These are phyloP conservation scores for Colletotrichum tropicale DNA, from an alignment of 2,329 filamentous ascomycete genomes.

Conservation along the genomic window DNA sequence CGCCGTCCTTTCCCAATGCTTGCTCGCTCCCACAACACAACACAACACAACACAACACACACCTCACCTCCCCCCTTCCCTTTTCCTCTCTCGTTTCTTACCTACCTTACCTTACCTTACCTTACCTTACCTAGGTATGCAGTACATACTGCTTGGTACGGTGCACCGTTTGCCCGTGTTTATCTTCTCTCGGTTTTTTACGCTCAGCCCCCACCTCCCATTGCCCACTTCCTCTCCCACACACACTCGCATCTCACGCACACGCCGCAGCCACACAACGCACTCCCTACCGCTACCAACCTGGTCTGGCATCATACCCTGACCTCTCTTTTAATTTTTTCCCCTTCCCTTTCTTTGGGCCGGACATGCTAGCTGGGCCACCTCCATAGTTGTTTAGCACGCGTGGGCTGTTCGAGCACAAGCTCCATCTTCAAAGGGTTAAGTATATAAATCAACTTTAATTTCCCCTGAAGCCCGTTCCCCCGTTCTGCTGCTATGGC, in stretches of 20 bases:
- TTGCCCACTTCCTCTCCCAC: background rate
- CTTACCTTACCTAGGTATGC: too few species aligned
- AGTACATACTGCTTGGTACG: background rate
- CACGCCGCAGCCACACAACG: background rate
- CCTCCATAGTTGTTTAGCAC: constrained; percentile 1
- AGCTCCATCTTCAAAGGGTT: constrained; percentile 27
- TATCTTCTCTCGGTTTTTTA: background rate
- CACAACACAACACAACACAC: background rate
- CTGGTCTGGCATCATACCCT: constrained; percentile 11
- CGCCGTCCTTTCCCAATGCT: background rate
- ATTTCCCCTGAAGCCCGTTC: constrained; percentile 32
- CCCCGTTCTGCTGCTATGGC: constrained; percentile 41
- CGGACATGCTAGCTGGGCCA: constrained; percentile 5
- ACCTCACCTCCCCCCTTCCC: background rate
- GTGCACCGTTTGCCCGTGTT: background rate
- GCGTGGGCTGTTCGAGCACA: constrained; percentile 14
- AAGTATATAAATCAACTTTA: constrained; percentile 44
- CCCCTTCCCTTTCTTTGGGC: background rate
- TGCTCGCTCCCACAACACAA: background rate
- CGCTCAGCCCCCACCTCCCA: background rate
- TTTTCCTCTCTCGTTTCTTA: background rate
- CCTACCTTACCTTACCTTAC: too few species aligned
- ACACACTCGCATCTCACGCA: background rate
- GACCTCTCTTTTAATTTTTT: background rate
- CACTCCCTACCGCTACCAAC: background rate